Percentiles rank a stretch among this genome's conserved stretches.
Evolutionary conservation across 78 protist species (phyloP).

Genomic region (Polysphondylium violaceum): DNA sequence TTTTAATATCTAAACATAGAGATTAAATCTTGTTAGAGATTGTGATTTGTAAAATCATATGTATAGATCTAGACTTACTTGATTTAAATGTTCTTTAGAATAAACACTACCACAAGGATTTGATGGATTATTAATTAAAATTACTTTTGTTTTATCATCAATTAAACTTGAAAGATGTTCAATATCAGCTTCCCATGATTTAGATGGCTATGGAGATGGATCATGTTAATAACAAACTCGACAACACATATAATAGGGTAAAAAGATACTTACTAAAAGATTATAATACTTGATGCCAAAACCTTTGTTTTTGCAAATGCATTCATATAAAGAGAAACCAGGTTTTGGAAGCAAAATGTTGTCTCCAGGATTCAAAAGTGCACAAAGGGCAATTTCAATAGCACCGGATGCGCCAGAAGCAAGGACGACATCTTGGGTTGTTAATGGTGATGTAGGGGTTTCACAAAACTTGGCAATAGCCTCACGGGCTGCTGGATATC

Average conservation of each 20-base stretch:
- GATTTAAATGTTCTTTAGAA: constrained; percentile 79
- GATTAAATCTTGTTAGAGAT: too few relatives aligned
- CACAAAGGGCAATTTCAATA: constrained; percentile 90
- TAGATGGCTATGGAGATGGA: constrained; percentile 63
- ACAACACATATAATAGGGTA: background rate
- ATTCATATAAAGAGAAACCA: constrained; percentile 94
- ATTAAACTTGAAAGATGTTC: constrained; percentile 80
- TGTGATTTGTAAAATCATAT: background rate
- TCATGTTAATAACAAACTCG: background rate
- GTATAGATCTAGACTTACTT: constrained; percentile 1
- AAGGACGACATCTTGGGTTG: constrained; percentile 83
- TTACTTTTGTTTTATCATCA: constrained; percentile 87
- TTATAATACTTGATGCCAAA: constrained; percentile 75
- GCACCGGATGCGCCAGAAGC: constrained; percentile 94
- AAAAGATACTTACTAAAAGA: constrained; percentile 21
- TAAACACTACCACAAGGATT: constrained; percentile 96
- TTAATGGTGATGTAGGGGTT: constrained; percentile 37
- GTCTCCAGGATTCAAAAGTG: constrained; percentile 85
- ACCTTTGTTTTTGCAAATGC: constrained; percentile 79
- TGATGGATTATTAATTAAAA: constrained; percentile 95
- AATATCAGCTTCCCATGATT: constrained; percentile 90
- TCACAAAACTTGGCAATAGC: constrained; percentile 81
- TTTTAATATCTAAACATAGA: constrained; percentile 49
- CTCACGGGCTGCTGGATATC: constrained; percentile 70
- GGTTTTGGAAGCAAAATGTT: constrained; percentile 95